A percentile compares a stretch with the other conserved stretches of the same genome.
Conservation (phyloP, 2,329 filamentous ascomycete species). For the Aspergillus puulaauensis region DNA sequence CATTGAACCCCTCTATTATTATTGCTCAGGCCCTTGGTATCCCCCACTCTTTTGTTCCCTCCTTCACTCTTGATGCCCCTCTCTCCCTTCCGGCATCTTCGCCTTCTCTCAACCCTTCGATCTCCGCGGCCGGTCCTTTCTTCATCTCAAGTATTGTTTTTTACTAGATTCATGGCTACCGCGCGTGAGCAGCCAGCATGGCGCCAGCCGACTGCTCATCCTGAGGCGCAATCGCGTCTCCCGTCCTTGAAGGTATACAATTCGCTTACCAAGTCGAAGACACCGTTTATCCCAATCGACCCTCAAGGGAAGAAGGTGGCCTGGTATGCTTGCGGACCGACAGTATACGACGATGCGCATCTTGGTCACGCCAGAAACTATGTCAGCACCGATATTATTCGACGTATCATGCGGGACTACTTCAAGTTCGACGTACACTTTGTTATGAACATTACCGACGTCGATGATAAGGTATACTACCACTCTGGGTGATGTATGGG, state of each 20-base stretch:
- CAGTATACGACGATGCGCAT: constrained; percentile 79
- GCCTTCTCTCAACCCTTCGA: constrained; percentile 12
- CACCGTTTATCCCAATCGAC: constrained; percentile 72
- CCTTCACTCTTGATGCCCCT: constrained; percentile 26
- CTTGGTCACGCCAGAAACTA: constrained; percentile 86
- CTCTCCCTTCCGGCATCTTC: constrained; percentile 15
- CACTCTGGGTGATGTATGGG: not conserved
- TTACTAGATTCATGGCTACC: constrained; percentile 27
- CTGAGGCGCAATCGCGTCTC: constrained; percentile 35
- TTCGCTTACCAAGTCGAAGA: constrained; percentile 72
- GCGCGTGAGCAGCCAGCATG: constrained; percentile 47
- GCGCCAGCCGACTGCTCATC: constrained; percentile 37
- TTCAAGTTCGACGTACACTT: constrained; percentile 81
- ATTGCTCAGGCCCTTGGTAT: constrained; percentile 7
- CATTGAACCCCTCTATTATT: constrained; percentile 12
- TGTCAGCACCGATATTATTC: constrained; percentile 84
- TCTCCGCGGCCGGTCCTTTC: constrained; percentile 3
- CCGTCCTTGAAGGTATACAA: constrained; percentile 75
- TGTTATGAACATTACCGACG: constrained; percentile 90
- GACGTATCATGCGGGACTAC: constrained; percentile 78
- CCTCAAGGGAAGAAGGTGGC: constrained; percentile 65
- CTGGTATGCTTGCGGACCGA: constrained; percentile 90
- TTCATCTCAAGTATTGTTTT: constrained; percentile 14
- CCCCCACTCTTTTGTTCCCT: constrained; percentile 16
- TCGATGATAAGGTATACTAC: constrained; percentile 66